Conservation (phyloP, 2,329 filamentous ascomycete species). For the Diplocarpon rosae region DNA sequence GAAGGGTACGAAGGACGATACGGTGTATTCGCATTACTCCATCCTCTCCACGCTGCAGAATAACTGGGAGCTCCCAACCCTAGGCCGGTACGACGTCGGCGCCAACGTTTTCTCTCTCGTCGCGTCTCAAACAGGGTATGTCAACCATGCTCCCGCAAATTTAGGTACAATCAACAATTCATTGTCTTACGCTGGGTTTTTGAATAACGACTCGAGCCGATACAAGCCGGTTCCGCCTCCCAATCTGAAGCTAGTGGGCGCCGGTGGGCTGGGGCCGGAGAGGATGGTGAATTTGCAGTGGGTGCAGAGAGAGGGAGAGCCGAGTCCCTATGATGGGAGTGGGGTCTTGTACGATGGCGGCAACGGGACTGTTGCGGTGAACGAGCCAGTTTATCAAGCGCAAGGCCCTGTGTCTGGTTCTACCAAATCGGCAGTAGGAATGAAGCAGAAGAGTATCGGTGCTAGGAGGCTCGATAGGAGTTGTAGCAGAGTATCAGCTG, state of each 20-base stretch:
- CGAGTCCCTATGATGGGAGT: conserved; percentile 36
- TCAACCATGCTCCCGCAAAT: conserved; percentile 23
- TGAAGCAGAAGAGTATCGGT: no score
- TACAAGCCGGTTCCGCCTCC: conserved; percentile 30
- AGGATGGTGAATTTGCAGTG: conserved; percentile 25
- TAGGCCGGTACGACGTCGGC: conserved; percentile 35
- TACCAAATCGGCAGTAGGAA: no score
- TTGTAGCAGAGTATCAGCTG: no score
- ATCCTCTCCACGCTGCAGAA: conserved; percentile 32
- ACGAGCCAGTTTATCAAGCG: conserved; percentile 30
- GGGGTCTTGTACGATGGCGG: conserved; percentile 34
- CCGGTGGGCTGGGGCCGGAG: conserved; percentile 33
- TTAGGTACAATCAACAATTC: conserved; percentile 33
- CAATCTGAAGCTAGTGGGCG: conserved; percentile 34
- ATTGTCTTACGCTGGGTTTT: conserved; percentile 33
- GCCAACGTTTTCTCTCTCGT: conserved; percentile 28
- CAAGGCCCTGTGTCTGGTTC: not conserved
- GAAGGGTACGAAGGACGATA: conserved; percentile 39
- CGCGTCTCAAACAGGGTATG: conserved; percentile 22
- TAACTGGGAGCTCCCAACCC: conserved; percentile 34
- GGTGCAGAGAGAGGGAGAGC: conserved; percentile 12
- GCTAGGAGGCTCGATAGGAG: no score
- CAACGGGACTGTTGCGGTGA: conserved; percentile 15
- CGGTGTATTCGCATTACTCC: conserved; percentile 37
- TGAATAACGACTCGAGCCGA: conserved; percentile 29